Base-by-base conservation (phyloP, 768 basidiomycete genomes). In the Lyophyllum shimeji region DNA sequence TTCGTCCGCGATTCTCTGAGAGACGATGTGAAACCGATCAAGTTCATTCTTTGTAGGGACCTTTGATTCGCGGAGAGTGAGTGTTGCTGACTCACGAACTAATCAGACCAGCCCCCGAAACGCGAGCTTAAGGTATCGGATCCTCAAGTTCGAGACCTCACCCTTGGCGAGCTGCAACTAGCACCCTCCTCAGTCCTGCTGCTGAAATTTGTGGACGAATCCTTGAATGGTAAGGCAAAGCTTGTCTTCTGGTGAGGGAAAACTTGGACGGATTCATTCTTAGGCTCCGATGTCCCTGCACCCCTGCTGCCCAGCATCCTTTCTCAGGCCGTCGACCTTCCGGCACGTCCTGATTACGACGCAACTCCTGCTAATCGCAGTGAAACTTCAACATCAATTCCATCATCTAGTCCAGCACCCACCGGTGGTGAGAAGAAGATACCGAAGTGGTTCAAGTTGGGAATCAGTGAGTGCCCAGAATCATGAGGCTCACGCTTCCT, bases 61-160 rank as follows among this genome's bases (percentile, higher is more conserved):
- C 39, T 18, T 7, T 25, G 18, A 42, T 63, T 50, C 85, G 79
- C 31, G 1, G 52, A n/a, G n/a, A n/a, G 15, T 27, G 33, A 24
- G 8, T 37, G 3, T 48, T 29, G 7, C 42, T 39, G 29, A 2
- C n/a, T 7, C 46, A 49, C 34, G 15, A 17, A 37, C 3, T 51
- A 12, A 47, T 24, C 24, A 94, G 92, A 90, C 69, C 90, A 94
- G 73, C 92, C 91, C 1, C 94, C 93, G 1, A 87, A 85, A 63
- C 84, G 87, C 24, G 94, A 96, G 52, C 76, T 92, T 62, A 90
- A 86, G 61, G 88, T 91, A 7, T 90, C 89, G 5, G 93, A 95
- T 62, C 82, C 83, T 8, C 72, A 76, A 55, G 84, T 91, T 25
- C 84, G 85, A 61, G 85, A 89, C 65, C 76, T 86, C 50, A 80